Percentiles rank a stretch among this genome's conserved stretches.
These are phyloP conservation scores for Polytrichum commune DNA, from an alignment of 225 moss, liverwort and hornwort species.

Conservation along the genomic window DNA sequence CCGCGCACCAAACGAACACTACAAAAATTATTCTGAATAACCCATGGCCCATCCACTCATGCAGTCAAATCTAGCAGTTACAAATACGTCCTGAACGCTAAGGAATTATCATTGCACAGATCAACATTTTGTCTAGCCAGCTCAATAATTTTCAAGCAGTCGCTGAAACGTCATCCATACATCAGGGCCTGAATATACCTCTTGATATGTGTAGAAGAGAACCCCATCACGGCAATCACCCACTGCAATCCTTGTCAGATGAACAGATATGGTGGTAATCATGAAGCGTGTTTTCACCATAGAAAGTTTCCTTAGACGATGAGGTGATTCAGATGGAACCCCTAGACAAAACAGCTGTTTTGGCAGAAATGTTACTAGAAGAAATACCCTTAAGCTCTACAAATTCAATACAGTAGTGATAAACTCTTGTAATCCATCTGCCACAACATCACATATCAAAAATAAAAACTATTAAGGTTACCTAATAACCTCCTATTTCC, in stretches of 20 bases:
- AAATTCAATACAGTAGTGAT: too few species aligned
- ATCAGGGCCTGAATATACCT: constrained; percentile 41
- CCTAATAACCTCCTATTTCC: too few species aligned
- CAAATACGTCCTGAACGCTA: too few species aligned
- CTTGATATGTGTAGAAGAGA: constrained; percentile 85
- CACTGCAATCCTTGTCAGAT: constrained; percentile 89
- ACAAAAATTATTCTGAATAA: background rate
- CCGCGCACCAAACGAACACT: too few species aligned
- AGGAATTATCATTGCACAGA: too few species aligned
- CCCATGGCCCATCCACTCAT: too few species aligned
- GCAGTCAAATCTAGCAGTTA: too few species aligned
- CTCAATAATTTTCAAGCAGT: background rate
- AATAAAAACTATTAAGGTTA: too few species aligned
- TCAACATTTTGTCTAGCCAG: background rate
- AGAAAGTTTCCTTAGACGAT: constrained; percentile 74
- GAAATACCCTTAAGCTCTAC: too few species aligned
- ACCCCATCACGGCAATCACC: constrained; percentile 98
- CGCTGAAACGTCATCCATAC: background rate
- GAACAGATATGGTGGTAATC: constrained; percentile 82
- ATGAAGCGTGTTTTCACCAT: constrained; percentile 85
- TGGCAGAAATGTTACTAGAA: background rate
- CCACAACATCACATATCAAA: too few species aligned
- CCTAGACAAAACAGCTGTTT: constrained; percentile 83
- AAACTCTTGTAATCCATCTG: too few species aligned
- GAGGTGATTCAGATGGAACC: constrained; percentile 51